Conservation (phyloP, 116 monocot species). For the Cymodocea nodosa region DNA sequence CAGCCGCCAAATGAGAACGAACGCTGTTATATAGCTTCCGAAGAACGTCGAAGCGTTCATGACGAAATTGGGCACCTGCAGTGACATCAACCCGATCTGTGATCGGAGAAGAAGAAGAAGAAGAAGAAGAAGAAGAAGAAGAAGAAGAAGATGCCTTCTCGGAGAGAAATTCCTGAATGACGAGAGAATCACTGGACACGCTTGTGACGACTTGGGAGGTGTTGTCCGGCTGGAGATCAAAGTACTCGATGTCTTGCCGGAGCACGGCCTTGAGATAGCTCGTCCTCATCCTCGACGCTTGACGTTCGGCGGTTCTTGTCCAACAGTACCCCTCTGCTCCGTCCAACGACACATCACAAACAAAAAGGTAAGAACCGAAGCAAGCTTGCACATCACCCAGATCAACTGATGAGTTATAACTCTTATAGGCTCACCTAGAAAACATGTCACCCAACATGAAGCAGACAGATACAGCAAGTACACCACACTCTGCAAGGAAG, state of each 20-base stretch:
- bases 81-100: not conserved
- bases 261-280: slow-evolving; percentile 69
- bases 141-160: slow-evolving; percentile 38
- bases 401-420: not conserved
- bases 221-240: slow-evolving; percentile 59
- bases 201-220: slow-evolving; percentile 73
- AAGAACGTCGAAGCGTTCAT: slow-evolving; percentile 44
- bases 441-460: slow-evolving; percentile 30
- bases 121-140: not conserved
- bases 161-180: slow-evolving; percentile 75
- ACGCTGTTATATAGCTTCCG: slow-evolving; percentile 43
- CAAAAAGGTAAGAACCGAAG: not conserved
- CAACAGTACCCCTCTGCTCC: slow-evolving; percentile 78
- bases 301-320: slow-evolving; percentile 78
- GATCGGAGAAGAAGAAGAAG: not conserved
- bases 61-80: slow-evolving; percentile 67
- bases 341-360: not conserved
- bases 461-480: slow-evolving; percentile 46
- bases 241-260: slow-evolving; percentile 79
- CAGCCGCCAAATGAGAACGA: slow-evolving; percentile 53
- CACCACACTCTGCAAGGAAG: slow-evolving; percentile 33
- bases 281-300: slow-evolving; percentile 63
- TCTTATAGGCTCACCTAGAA: slow-evolving; percentile 64
- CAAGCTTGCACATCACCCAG: not conserved
- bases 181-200: slow-evolving; percentile 81